phyloP scores from a whole-genome alignment of 306 rosid species.

The Aeschynomene evenia region DNA sequence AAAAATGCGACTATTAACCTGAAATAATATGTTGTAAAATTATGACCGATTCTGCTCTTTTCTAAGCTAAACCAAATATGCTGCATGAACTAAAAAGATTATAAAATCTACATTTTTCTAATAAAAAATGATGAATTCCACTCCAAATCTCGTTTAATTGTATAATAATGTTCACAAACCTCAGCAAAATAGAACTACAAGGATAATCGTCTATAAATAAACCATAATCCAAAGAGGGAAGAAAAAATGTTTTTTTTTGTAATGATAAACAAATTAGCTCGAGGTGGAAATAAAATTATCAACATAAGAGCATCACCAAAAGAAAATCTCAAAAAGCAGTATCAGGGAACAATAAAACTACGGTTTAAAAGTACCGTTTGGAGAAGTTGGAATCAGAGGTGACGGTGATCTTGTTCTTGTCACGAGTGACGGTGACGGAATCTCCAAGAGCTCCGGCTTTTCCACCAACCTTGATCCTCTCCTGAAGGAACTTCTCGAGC shows the following conservation, averaged over 20 bases:
- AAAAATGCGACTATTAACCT: too few species aligned
- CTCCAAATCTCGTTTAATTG: too few species aligned
- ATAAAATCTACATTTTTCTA: too few species aligned
- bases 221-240: too few species aligned
- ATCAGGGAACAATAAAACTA: background rate
- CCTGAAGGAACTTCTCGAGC: slow-evolving; percentile 90
- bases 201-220: too few species aligned
- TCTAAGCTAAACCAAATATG: background rate
- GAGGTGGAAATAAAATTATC: background rate
- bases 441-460: slow-evolving; percentile 96
- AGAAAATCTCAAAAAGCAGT: background rate
- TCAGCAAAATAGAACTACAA: background rate
- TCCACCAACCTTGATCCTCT: slow-evolving; percentile 94
- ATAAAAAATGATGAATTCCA: too few species aligned
- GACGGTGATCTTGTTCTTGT: slow-evolving; percentile 74
- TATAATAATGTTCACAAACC: too few species aligned
- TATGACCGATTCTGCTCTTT: background rate
- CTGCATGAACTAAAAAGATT: background rate
- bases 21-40: too few species aligned
- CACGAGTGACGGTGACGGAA: slow-evolving; percentile 62
- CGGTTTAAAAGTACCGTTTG: slow-evolving; percentile 49
- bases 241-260: background rate
- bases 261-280: background rate
- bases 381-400: slow-evolving; percentile 73
- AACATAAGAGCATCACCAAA: background rate